These are phyloP conservation scores for Aquilaria agallochum DNA, from an alignment of 441 rosid genomes.

Conservation along the genomic window DNA sequence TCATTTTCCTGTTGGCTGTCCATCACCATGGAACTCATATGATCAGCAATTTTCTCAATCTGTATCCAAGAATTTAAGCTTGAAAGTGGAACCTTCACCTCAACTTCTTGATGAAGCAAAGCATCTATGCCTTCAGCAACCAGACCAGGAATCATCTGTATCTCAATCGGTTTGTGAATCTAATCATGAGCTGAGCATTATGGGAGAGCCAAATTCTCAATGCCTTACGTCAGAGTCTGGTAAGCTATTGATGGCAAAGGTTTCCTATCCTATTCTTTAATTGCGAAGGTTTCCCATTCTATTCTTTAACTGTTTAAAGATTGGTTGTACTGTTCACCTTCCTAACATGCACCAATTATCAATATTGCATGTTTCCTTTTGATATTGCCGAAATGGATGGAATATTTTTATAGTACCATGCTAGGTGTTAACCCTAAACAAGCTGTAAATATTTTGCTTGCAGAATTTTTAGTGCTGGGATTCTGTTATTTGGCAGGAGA, in stretches of 20 bases:
- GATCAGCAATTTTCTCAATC: constrained; percentile 23
- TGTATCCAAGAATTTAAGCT: constrained; percentile 35
- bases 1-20: constrained; percentile 29
- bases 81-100: constrained; percentile 43
- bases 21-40: constrained; percentile 35
- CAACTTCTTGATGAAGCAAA: constrained; percentile 31
- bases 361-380: too few species aligned
- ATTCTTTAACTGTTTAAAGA: background rate
- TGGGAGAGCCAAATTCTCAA: constrained; percentile 31
- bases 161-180: constrained; percentile 64
- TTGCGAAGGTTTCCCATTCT: too few species aligned
- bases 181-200: constrained; percentile 36
- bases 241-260: constrained; percentile 41
- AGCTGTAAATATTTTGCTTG: too few species aligned
- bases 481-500: too few species aligned
- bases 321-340: too few species aligned
- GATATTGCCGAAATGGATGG: too few species aligned
- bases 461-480: too few species aligned
- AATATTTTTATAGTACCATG: too few species aligned
- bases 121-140: constrained; percentile 40
- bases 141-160: constrained; percentile 57
- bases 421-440: too few species aligned
- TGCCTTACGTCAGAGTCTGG: constrained; percentile 43
- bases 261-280: background rate
- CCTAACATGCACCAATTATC: too few species aligned